Conservation (phyloP, 331 rosid species). For the Malus hybrid region DNA sequence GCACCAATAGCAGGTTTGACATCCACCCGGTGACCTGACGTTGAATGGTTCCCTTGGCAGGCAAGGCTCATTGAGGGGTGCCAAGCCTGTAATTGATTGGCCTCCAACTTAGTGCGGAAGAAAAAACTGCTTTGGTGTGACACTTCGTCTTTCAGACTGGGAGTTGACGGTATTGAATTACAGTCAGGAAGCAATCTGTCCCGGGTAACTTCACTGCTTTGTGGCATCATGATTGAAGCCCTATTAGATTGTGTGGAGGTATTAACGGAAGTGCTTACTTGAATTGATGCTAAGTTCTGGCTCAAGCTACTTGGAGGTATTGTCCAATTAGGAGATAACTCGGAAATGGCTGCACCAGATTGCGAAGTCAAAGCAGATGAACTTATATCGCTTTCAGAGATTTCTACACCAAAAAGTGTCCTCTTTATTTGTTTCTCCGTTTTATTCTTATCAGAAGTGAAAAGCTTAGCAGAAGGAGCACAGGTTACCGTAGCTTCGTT, state of each 20-base stretch:
- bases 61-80: background rate
- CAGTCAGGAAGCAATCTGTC: conserved; percentile 3
- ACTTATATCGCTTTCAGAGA: conserved; percentile 3
- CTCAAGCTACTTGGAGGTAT: conserved; percentile 16
- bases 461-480: background rate
- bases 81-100: background rate
- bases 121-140: background rate
- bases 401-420: conserved; percentile 25
- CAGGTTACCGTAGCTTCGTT: conserved; percentile 6
- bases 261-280: too few species aligned
- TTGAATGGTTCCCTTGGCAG: background rate
- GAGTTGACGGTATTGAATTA: background rate
- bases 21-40: too few species aligned
- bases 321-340: conserved; percentile 1
- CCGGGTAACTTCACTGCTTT: background rate
- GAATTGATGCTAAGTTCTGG: background rate
- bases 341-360: background rate
- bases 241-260: background rate
- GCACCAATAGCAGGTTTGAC: too few species aligned
- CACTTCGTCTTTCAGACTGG: background rate
- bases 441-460: conserved; percentile 3
- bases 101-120: background rate
- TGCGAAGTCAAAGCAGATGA: background rate
- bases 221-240: background rate
- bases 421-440: conserved; percentile 8